phyloP scores from a whole-genome alignment of 345 rosid genomes.

The Hypericum androsaemum region DNA sequence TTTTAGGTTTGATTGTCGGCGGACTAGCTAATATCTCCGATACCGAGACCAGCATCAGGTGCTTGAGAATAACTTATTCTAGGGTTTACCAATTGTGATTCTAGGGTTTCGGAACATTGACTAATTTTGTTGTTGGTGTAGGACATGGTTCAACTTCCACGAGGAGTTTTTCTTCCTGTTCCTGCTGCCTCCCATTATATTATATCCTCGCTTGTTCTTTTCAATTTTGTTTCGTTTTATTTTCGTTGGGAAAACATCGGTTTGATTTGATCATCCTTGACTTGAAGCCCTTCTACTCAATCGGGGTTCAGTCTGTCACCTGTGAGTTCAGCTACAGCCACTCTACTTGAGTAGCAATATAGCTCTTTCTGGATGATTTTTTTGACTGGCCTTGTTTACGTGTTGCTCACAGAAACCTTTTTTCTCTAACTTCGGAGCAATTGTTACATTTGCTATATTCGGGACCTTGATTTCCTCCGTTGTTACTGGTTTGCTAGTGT shows the following conservation, averaged over 20 bases:
- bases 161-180: conserved; percentile 96
- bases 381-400: neutral
- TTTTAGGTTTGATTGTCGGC: conserved; percentile 34
- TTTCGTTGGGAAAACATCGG: neutral
- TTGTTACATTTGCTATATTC: conserved; percentile 76
- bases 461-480: conserved; percentile 83
- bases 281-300: conserved; percentile 41
- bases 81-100: no score
- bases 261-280: conserved; percentile 45
- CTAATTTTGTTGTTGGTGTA: conserved; percentile 17
- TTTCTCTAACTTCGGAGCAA: conserved; percentile 95
- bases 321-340: conserved; percentile 38
- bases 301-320: conserved; percentile 93
- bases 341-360: neutral
- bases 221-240: conserved; percentile 4
- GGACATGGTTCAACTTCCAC: conserved; percentile 98
- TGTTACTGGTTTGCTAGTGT: conserved; percentile 89
- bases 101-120: neutral
- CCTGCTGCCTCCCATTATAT: conserved; percentile 90
- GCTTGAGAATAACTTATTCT: neutral
- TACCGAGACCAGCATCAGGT: conserved; percentile 89
- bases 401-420: conserved; percentile 69
- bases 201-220: conserved; percentile 49
- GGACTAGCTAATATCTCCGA: conserved; percentile 83
- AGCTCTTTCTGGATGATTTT: no score